Evolutionary conservation across 768 basidiomycete species (phyloP).

Genomic region (Mycena metata): DNA sequence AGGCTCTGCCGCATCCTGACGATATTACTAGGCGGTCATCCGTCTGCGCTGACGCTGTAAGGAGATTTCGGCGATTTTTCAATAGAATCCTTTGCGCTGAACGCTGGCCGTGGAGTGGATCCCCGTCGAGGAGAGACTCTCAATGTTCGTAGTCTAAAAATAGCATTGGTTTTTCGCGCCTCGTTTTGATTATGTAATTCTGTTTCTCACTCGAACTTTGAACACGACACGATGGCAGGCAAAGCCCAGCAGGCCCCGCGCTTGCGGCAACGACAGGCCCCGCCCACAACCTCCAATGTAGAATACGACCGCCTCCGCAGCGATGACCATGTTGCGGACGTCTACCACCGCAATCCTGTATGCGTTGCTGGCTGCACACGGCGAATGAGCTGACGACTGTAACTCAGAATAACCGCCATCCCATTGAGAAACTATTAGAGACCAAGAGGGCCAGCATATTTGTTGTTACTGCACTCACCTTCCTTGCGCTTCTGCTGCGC

Average conservation of each 20-base stretch:
- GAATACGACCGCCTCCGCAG: conserved; percentile 34
- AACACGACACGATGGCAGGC: conserved; percentile 35
- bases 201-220: background rate
- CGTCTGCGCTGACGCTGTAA: too few relatives aligned
- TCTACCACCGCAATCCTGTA: conserved; percentile 33
- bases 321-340: conserved; percentile 35
- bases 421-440: conserved; percentile 73
- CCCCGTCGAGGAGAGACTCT: too few relatives aligned
- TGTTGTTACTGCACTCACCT: conserved; percentile 75
- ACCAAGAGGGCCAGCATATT: conserved; percentile 71
- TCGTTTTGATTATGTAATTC: conserved; percentile 27
- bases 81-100: too few relatives aligned
- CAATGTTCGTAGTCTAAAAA: too few relatives aligned
- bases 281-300: conserved; percentile 3
- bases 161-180: too few relatives aligned
- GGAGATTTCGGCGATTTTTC: too few relatives aligned
- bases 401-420: conserved; percentile 67
- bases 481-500: conserved; percentile 84
- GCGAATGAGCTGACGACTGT: background rate
- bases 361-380: conserved; percentile 14
- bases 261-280: conserved; percentile 34
- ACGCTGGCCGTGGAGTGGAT: too few relatives aligned
- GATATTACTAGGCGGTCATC: too few relatives aligned
- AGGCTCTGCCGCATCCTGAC: too few relatives aligned
- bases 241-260: conserved; percentile 34